phyloP scores from a whole-genome alignment of 139 green algal genomes.

The Axilococcus clingmanii region DNA sequence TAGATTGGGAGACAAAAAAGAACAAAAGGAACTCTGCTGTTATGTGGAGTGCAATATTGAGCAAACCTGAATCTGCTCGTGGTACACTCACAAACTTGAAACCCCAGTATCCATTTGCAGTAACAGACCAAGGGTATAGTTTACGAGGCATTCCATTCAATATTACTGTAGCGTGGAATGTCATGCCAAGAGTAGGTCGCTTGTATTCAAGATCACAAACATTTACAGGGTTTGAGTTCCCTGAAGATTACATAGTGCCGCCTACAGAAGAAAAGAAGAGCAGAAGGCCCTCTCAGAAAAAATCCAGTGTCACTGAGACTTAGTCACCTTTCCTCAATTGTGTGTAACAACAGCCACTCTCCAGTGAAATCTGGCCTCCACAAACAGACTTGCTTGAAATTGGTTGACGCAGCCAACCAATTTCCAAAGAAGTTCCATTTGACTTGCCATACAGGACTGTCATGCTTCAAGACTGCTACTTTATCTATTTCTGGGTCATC shows the following conservation, averaged over 20 bases:
- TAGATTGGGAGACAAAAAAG: slow-evolving; percentile 35
- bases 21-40: slow-evolving; percentile 62
- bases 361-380: slow-evolving; percentile 26
- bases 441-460: slow-evolving; percentile 13
- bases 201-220: slow-evolving; percentile 6
- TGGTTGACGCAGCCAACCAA: slow-evolving; percentile 31
- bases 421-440: slow-evolving; percentile 30
- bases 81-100: slow-evolving; percentile 35
- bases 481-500: slow-evolving; percentile 13
- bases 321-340: slow-evolving; percentile 1
- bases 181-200: slow-evolving; percentile 69
- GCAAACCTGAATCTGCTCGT: slow-evolving; percentile 35
- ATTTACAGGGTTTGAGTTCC: slow-evolving; percentile 8
- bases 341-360: slow-evolving; percentile 26
- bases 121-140: slow-evolving; percentile 53
- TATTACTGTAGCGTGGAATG: slow-evolving; percentile 66
- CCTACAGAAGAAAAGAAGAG: background rate
- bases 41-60: slow-evolving; percentile 67
- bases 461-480: slow-evolving; percentile 17
- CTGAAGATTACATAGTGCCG: slow-evolving; percentile 10
- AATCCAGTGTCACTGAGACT: background rate
- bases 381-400: slow-evolving; percentile 20
- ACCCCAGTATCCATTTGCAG: slow-evolving; percentile 59
- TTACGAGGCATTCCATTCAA: slow-evolving; percentile 50
- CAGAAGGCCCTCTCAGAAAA: background rate